Evolutionary conservation across 345 rosid genomes (phyloP).

Genomic region (Capsella bursapastoris): DNA sequence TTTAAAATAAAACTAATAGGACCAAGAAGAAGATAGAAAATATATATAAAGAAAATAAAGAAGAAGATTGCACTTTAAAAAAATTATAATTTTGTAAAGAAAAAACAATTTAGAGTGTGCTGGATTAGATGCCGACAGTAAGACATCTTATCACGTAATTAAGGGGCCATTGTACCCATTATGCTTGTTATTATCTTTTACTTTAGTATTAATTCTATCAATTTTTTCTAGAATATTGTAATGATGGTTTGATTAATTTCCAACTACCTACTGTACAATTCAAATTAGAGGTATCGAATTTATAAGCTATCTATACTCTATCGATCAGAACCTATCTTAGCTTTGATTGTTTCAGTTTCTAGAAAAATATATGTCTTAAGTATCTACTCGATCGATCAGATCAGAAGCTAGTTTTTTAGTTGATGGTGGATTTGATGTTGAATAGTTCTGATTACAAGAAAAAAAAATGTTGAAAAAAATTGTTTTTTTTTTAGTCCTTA

Average conservation of each 20-base stretch:
- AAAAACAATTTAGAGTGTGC: slow-evolving; percentile 24
- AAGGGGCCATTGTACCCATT: slow-evolving; percentile 22
- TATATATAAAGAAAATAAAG: slow-evolving; percentile 2
- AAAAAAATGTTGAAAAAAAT: no score
- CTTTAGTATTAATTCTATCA: neutral
- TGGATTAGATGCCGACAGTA: slow-evolving; percentile 43
- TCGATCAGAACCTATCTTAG: no score
- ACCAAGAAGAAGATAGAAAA: slow-evolving; percentile 12
- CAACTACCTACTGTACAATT: neutral
- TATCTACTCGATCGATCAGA: no score
- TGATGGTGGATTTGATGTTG: no score
- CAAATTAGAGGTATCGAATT: no score
- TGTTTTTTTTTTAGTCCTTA: no score
- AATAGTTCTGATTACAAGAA: no score
- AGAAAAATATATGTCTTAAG: no score
- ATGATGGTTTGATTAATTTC: slow-evolving; percentile 12
- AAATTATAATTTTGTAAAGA: neutral
- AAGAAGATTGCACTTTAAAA: neutral
- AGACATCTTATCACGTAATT: slow-evolving; percentile 45
- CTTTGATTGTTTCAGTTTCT: no score
- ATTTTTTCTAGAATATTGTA: neutral
- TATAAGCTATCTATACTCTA: no score
- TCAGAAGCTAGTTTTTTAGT: no score
- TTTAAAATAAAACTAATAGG: slow-evolving; percentile 39
- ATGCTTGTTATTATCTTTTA: neutral